These are phyloP conservation scores for Ochromonas danica DNA, from an alignment of 108 stramenopile species.

Conservation along the genomic window DNA sequence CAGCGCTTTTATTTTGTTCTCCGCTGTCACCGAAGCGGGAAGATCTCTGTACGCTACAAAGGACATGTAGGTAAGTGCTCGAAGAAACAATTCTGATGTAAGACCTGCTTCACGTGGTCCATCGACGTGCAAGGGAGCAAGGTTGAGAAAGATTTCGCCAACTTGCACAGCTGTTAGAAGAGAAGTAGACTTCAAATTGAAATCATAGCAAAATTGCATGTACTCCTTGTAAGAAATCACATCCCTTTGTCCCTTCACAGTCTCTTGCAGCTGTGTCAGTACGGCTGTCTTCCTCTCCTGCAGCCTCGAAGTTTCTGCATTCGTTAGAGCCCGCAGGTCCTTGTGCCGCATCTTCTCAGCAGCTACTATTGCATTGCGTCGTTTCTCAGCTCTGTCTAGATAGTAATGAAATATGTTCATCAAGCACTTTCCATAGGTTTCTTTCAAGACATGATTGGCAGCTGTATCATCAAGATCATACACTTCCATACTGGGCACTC, in stretches of 20 bases:
- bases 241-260: background rate
- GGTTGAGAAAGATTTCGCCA: conserved; percentile 28
- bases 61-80: conserved; percentile 4
- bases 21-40: background rate
- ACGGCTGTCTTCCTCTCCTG: background rate
- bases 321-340: background rate
- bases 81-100: background rate
- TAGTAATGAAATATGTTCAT: conserved; percentile 26
- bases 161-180: conserved; percentile 28
- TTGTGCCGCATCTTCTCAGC: conserved; percentile 4
- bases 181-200: conserved; percentile 34
- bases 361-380: background rate
- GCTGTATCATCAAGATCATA: conserved; percentile 4
- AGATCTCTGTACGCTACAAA: conserved; percentile 25
- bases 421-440: background rate
- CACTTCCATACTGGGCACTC: background rate
- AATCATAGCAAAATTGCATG: conserved; percentile 23
- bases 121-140: background rate
- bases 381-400: background rate
- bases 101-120: background rate
- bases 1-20: conserved; percentile 22
- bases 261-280: background rate
- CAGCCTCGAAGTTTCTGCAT: background rate
- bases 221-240: background rate
- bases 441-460: background rate